Conservation (phyloP, 306 rosid species). For the Gynostemma pentaphyllum region DNA sequence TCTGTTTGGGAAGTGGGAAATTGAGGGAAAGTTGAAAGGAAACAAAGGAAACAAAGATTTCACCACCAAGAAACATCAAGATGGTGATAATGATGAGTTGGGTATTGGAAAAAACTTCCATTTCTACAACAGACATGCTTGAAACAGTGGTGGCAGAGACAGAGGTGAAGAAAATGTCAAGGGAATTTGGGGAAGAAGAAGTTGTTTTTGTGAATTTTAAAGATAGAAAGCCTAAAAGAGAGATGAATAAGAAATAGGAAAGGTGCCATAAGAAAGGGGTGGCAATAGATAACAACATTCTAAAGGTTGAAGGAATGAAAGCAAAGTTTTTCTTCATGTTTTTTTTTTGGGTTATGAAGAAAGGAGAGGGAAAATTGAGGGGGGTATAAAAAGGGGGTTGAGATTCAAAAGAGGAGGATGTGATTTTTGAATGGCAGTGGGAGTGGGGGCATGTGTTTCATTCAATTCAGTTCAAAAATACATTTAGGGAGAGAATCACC, state of each 20-base stretch:
- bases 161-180: constrained; percentile 56
- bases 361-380: no score
- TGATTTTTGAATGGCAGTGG: no score
- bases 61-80: constrained; percentile 59
- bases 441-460: no score
- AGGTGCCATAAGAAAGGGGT: constrained; percentile 23
- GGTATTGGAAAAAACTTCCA: constrained; percentile 43
- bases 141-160: constrained; percentile 66
- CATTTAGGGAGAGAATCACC: no score
- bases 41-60: constrained; percentile 47
- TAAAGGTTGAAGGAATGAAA: not conserved
- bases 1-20: not conserved
- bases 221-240: constrained; percentile 38
- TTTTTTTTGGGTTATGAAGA: no score
- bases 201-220: constrained; percentile 20
- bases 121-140: constrained; percentile 59
- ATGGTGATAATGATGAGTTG: constrained; percentile 38
- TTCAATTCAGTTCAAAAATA: no score
- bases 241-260: constrained; percentile 23
- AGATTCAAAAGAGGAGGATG: no score
- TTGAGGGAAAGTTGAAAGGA: constrained; percentile 18
- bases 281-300: not conserved
- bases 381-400: no score
- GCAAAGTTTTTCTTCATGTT: not conserved
- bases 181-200: constrained; percentile 1